Evolutionary conservation across 805 yeast species (phyloP), one percentile per base, ranked within the genome.

Genomic region (Ogataea parapolymorpha): DNA sequence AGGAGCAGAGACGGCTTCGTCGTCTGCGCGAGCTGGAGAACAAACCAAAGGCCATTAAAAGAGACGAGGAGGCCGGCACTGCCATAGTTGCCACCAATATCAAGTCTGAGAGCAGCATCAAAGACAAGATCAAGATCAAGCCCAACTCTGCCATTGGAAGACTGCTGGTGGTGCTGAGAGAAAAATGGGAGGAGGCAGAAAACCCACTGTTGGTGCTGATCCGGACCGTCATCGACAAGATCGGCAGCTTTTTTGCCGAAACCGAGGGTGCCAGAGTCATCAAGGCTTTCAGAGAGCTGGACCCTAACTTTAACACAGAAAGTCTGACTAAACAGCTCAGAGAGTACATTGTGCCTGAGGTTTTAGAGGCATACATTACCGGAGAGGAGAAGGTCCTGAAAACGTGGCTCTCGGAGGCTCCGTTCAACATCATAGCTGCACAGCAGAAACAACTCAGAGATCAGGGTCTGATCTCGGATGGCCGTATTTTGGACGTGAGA

Each of bases 221-320:
- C 39, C 80, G 99, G 68, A 85, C 91, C 15, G 68, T 93, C 17
- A 59, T 85, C 29, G 87, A 82, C 59, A 85, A 87, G 59, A 68
- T 93, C 42, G 82, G 93, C 37, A 88, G 95, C 5, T 80, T 90
- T 58, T 90, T 90, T 59, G 93, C 93, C 29, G 99, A 93, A 68
- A 93, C 98, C 26, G 99, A 93, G 69, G 80, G 86, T 49, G 97
- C 96, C 16, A 84, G 84, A 63, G 99, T 90, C n/a, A 72, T 85
- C 49, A 80, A 84, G 52, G 79, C 82, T 58, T 87, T 93, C 70
- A 85, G 79, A 67, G 77, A 80, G 60, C 81, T 91, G 77, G 99
- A 93, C 66, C 96, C 98, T 39, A 71, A 77, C 28, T 93, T 93
- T 72, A 80, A 79, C 48, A 73, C 78, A 54, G 91, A 87, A 45